Conservation (phyloP, 441 rosid genomes). For the Euphorbia corollata region DNA sequence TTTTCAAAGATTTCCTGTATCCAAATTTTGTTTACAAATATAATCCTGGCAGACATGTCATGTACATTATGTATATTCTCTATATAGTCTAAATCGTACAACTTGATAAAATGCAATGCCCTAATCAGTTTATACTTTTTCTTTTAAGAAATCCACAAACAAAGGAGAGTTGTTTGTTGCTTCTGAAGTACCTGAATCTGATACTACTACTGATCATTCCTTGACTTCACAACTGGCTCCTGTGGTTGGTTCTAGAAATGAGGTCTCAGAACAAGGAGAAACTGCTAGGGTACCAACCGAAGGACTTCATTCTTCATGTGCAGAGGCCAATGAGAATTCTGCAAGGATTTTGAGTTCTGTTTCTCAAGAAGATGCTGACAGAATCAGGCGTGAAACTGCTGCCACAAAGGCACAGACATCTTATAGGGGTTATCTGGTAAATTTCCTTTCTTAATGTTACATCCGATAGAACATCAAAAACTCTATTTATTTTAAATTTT, state of each 20-base stretch:
- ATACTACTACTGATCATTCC: conserved; percentile 30
- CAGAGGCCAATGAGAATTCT: conserved; percentile 22
- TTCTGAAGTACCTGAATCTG: conserved; percentile 33
- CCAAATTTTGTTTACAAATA: background rate
- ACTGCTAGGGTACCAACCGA: conserved; percentile 25
- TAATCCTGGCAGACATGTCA: background rate
- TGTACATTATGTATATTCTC: background rate
- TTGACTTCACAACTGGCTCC: conserved; percentile 28
- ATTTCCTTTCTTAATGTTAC: conserved; percentile 6
- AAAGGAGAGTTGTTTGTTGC: conserved; percentile 18
- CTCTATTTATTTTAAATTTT: background rate
- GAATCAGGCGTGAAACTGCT: conserved; percentile 46
- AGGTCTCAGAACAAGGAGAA: conserved; percentile 22
- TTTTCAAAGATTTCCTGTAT: background rate
- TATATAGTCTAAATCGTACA: background rate
- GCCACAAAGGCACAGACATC: conserved; percentile 67
- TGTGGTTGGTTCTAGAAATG: conserved; percentile 24
- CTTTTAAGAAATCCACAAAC: conserved; percentile 11
- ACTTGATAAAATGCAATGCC: background rate
- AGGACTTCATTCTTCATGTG: conserved; percentile 22
- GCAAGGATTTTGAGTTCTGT: conserved; percentile 17
- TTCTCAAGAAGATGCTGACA: conserved; percentile 38
- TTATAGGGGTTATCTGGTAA: conserved; percentile 74
- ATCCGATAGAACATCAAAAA: too few species aligned
- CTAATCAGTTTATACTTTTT: conserved; percentile 9